Conservation (phyloP, 1,284 basidiomycete species). For the Ceratobasidium theobromae region DNA sequence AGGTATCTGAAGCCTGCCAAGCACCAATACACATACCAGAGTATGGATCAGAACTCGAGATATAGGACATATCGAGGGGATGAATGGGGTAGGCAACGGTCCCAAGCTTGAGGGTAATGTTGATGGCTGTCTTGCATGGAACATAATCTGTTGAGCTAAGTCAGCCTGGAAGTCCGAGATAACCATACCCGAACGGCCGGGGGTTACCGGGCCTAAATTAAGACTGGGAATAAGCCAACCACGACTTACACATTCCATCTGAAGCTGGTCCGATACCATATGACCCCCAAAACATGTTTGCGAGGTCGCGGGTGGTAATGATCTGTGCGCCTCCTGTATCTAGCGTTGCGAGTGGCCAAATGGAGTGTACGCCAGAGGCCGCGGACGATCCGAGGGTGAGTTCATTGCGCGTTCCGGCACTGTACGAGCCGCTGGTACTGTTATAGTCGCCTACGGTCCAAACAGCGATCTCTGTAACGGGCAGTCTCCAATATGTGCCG, state of each 20-base stretch:
- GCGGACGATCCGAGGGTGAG: constrained; percentile 13
- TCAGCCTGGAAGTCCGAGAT: neutral
- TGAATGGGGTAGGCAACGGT: constrained; percentile 31
- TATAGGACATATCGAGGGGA: constrained; percentile 34
- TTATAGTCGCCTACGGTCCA: neutral
- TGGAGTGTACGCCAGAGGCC: constrained; percentile 3
- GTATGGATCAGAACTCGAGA: constrained; percentile 11
- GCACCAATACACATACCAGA: constrained; percentile 32
- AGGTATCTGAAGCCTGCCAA: constrained; percentile 31
- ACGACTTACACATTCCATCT: constrained; percentile 33
- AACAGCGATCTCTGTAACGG: constrained; percentile 30
- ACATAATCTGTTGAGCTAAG: constrained; percentile 34
- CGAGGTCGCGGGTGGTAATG: constrained; percentile 23
- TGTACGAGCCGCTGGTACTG: neutral
- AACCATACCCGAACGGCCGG: neutral
- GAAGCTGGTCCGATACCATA: constrained; percentile 32
- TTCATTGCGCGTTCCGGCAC: neutral
- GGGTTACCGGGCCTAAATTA: neutral
- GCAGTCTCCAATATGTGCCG: constrained; percentile 29
- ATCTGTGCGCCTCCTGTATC: constrained; percentile 34
- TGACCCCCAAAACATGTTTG: constrained; percentile 34
- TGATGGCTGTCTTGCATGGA: constrained; percentile 30
- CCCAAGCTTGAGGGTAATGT: constrained; percentile 32
- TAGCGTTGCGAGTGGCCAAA: constrained; percentile 33
- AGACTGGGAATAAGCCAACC: neutral